These are phyloP conservation scores for Penicillium malachiteum DNA, from an alignment of 495 filamentous ascomycete species.

Conservation along the genomic window DNA sequence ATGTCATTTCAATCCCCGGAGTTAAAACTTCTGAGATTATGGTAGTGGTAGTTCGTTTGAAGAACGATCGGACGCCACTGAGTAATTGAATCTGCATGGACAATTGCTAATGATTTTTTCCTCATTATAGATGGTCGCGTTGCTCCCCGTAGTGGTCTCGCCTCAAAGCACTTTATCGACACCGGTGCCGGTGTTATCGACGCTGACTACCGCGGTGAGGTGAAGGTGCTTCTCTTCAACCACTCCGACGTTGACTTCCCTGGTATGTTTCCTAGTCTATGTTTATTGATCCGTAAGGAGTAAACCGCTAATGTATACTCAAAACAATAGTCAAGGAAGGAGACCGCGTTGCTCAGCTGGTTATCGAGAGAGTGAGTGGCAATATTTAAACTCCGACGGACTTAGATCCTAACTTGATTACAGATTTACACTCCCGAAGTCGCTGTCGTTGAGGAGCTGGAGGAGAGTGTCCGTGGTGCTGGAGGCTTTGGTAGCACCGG, in stretches of 20 bases:
- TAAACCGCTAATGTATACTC: neutral
- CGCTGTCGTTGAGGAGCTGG: slow-evolving; percentile 78
- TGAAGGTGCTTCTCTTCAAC: slow-evolving; percentile 95
- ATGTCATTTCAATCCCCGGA: neutral
- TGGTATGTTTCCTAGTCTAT: slow-evolving; percentile 24
- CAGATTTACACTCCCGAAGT: slow-evolving; percentile 90
- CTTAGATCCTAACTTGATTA: neutral
- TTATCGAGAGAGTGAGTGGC: slow-evolving; percentile 70
- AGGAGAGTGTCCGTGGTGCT: slow-evolving; percentile 84
- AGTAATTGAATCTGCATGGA: neutral
- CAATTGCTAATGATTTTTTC: slow-evolving; percentile 6
- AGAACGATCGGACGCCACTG: too few species aligned
- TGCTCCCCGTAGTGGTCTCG: slow-evolving; percentile 88
- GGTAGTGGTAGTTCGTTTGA: neutral
- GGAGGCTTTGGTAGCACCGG: slow-evolving; percentile 97
- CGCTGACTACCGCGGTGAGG: slow-evolving; percentile 90
- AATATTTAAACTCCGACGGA: neutral
- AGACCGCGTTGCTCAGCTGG: slow-evolving; percentile 88
- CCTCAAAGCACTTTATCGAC: slow-evolving; percentile 91
- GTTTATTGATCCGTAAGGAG: neutral
- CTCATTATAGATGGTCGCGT: slow-evolving; percentile 72
- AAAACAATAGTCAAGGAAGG: slow-evolving; percentile 64
- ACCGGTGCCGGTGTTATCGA: slow-evolving; percentile 95
- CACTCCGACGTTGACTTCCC: slow-evolving; percentile 78
- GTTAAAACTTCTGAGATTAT: neutral